Conservation (phyloP, 495 filamentous ascomycete species). For the Letharia columbiana region DNA sequence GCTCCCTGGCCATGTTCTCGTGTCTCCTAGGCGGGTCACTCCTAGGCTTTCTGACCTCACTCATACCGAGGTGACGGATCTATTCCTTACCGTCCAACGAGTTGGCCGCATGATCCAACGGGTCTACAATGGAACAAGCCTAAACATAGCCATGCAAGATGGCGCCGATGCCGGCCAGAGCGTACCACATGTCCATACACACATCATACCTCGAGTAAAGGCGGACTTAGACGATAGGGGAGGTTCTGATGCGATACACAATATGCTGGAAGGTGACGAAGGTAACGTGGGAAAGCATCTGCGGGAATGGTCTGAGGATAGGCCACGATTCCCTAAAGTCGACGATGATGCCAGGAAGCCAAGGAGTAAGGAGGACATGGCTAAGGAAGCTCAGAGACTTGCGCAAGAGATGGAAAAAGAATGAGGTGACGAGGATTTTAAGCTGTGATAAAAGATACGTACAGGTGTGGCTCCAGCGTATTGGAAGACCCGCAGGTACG, state of each 20-base stretch:
- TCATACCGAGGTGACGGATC: conserved; percentile 63
- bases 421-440: neutral
- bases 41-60: conserved; percentile 69
- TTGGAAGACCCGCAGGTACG: neutral
- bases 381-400: conserved; percentile 62
- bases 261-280: conserved; percentile 72
- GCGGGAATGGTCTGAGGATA: conserved; percentile 23
- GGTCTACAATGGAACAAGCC: conserved; percentile 54
- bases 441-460: neutral
- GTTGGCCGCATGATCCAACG: conserved; percentile 70
- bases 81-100: conserved; percentile 75
- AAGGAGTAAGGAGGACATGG: conserved; percentile 69
- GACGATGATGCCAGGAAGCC: conserved; percentile 64
- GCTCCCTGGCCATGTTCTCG: conserved; percentile 85
- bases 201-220: conserved; percentile 73
- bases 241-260: conserved; percentile 62
- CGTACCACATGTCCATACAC: conserved; percentile 85
- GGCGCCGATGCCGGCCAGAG: conserved; percentile 81
- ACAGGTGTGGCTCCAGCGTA: neutral
- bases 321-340: conserved; percentile 44
- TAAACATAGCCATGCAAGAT: conserved; percentile 94
- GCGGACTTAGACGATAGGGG: conserved; percentile 46
- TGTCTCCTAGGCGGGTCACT: conserved; percentile 51
- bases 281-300: conserved; percentile 60
- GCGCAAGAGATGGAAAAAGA: conserved; percentile 43